A percentile compares a stretch with the other conserved stretches of the same genome.
These are phyloP conservation scores for Penicillium soppii DNA, from an alignment of 495 filamentous ascomycete genomes.

Conservation along the genomic window DNA sequence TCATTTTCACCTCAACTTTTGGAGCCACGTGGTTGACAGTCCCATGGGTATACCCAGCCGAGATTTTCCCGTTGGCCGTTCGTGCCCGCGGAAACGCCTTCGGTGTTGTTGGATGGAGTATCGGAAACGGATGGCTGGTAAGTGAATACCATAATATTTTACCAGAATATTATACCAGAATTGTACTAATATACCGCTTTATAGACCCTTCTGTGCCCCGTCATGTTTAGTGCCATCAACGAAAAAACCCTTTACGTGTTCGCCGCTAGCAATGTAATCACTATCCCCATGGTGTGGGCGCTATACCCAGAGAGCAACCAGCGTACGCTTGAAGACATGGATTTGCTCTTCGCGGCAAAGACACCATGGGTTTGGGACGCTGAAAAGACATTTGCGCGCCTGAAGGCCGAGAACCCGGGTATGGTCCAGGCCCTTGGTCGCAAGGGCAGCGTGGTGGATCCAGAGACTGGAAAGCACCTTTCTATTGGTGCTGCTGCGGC, in stretches of 20 bases:
- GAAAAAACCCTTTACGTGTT: slow-evolving; percentile 71
- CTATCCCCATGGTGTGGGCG: slow-evolving; percentile 67
- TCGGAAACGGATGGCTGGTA: slow-evolving; percentile 66
- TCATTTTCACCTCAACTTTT: slow-evolving; percentile 67
- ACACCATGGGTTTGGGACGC: slow-evolving; percentile 65
- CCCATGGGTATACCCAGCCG: slow-evolving; percentile 69
- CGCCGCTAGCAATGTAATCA: slow-evolving; percentile 59
- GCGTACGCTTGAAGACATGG: slow-evolving; percentile 68
- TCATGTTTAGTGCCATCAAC: slow-evolving; percentile 60
- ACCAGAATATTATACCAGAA: not conserved
- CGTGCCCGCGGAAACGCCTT: slow-evolving; percentile 72
- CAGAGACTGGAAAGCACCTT: slow-evolving; percentile 38
- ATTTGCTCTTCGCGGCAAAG: slow-evolving; percentile 61
- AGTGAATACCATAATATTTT: slow-evolving; percentile 10
- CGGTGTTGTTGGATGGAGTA: slow-evolving; percentile 72
- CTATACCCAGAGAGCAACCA: slow-evolving; percentile 68
- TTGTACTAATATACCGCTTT: not conserved
- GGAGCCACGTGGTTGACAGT: slow-evolving; percentile 73
- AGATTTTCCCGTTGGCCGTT: slow-evolving; percentile 69
- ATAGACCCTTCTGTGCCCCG: slow-evolving; percentile 59
- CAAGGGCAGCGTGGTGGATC: slow-evolving; percentile 49
- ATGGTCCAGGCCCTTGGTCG: slow-evolving; percentile 42
- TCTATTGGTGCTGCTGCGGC: slow-evolving; percentile 12
- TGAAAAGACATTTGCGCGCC: slow-evolving; percentile 54
- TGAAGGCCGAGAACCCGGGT: slow-evolving; percentile 55